These are phyloP conservation scores for Backusella sp. DNA, from an alignment of 192 early-diverging fungal genomes.

Conservation along the genomic window DNA sequence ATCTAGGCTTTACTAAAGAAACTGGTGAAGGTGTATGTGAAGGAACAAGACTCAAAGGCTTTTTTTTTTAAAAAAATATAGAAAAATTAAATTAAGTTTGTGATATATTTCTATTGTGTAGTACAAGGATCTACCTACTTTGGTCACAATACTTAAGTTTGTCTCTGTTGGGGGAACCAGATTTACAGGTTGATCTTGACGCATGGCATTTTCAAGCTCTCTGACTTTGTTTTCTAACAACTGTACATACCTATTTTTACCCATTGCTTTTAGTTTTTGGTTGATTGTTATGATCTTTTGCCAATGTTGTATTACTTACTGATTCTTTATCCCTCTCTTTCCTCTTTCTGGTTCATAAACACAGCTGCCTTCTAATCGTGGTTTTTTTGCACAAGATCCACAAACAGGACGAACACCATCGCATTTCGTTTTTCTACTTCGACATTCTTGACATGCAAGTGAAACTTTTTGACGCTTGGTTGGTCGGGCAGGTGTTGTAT, in stretches of 20 bases:
- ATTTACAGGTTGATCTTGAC: slow-evolving; percentile 3
- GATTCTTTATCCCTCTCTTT: slow-evolving; percentile 9
- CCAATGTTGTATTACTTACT: not conserved
- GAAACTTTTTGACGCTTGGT: slow-evolving; percentile 14
- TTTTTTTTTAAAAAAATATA: not conserved
- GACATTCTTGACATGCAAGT: slow-evolving; percentile 17
- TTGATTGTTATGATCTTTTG: not conserved
- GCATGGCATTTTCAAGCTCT: slow-evolving; percentile 5
- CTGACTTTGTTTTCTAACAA: slow-evolving; percentile 6
- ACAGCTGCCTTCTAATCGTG: not conserved
- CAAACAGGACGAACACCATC: slow-evolving; percentile 17
- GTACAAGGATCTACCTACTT: not conserved
- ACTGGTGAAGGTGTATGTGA: not conserved
- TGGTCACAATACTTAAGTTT: not conserved
- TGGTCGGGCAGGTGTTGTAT: slow-evolving; percentile 1
- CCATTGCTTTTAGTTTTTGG: not conserved
- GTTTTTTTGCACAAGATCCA: slow-evolving; percentile 13
- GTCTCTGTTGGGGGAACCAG: slow-evolving; percentile 1
- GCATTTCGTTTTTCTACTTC: slow-evolving; percentile 8
- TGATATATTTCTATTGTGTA: not conserved
- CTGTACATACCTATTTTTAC: slow-evolving; percentile 9
- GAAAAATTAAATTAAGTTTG: not conserved
- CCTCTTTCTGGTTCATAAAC: slow-evolving; percentile 18
- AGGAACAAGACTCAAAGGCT: not conserved
- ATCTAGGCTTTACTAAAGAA: not conserved